phyloP scores from a whole-genome alignment of 768 basidiomycete species.

The Boletellus emodensis region DNA sequence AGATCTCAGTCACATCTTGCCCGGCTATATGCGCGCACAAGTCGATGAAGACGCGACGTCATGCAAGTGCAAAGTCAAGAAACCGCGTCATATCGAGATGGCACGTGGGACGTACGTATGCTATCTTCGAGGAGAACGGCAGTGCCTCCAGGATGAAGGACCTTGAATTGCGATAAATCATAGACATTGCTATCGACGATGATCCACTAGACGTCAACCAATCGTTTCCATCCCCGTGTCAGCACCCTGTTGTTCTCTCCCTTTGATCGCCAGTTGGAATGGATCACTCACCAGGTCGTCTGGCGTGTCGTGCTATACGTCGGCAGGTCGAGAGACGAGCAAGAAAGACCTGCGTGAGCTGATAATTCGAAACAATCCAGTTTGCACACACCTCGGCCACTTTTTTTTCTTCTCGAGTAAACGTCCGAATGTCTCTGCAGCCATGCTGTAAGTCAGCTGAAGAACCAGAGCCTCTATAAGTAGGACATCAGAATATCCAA shows the following conservation, averaged over 20 bases:
- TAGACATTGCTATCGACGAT: neutral
- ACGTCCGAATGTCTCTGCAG: neutral
- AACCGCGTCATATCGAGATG: neutral
- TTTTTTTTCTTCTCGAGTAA: neutral
- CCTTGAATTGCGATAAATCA: neutral
- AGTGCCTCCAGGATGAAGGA: neutral
- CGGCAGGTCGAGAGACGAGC: neutral
- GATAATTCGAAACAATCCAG: neutral
- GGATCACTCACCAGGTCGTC: neutral
- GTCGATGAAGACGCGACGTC: neutral
- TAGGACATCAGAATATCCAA: too few relatives aligned
- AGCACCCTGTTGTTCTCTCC: neutral
- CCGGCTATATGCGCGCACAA: neutral
- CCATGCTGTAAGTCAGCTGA: neutral
- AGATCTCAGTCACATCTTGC: neutral
- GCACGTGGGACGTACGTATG: neutral
- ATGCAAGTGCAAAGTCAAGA: neutral
- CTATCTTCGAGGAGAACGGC: neutral
- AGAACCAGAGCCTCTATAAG: neutral
- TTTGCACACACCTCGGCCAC: neutral
- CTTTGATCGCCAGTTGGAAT: neutral
- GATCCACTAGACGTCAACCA: neutral
- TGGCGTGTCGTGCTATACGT: neutral
- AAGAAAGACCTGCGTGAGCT: neutral
- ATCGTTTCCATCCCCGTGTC: neutral